Evolutionary conservation across 306 rosid genomes (phyloP), one percentile per base, ranked within the genome.

Genomic region (Myrica gale): DNA sequence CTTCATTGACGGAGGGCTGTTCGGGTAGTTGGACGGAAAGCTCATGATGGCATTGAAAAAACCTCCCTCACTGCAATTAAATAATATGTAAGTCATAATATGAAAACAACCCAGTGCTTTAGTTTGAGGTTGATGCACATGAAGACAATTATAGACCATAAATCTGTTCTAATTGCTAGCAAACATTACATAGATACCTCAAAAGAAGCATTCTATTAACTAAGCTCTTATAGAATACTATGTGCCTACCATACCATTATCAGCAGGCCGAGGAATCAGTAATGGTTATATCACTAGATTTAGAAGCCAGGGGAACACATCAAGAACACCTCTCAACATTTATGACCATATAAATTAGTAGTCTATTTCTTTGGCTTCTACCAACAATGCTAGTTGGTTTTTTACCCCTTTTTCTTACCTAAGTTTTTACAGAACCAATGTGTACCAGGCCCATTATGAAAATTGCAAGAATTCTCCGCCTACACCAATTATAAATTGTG

Each of bases 31-130:
- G 50, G 91, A 70, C 17, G 98, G 98, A 77, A 95, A 95, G 66
- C 90, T 90, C 98, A 95, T 95, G 4, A 92, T 92, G 45, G 98
- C 97, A 72, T 95, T 95, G 88, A 95, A 95, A 83, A 90, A 95
- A 4, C 98, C 98, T 17, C 98, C 98, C 78, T 95, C 98, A 3
- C 98, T 95, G 74, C 75, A 89, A 69, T 79, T 23, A 83, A 54
- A 80, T 21, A 53, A 84, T 6, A 21, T 16, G 23, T n/a, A 7
- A 65, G 42, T 41, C 26, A 65, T 43, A 42, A 42, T 7, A 16
- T 32, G 23, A 9, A n/a, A 65, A 42, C 7, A n/a, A 41, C 13
- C 6, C 37, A 1, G 12, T 32, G 68, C 43, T 61, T 61, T 12
- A 12, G 13, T 39, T 10, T 39, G 9, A 10, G 41, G 37, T 61